Conservation (phyloP, 2,329 filamentous ascomycete species). For the Cladophialophora immunda region DNA sequence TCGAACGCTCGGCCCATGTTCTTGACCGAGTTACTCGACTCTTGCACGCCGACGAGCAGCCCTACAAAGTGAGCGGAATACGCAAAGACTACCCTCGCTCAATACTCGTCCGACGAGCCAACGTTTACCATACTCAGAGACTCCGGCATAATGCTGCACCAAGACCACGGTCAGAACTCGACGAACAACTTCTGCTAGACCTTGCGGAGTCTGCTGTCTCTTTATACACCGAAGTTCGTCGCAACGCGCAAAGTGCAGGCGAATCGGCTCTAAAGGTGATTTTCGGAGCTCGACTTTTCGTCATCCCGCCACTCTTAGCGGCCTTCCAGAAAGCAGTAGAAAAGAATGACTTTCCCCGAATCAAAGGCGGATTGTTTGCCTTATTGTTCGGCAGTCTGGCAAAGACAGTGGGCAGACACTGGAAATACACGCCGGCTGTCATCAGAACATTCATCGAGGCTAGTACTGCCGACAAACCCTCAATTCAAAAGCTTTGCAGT, state of each 20-base stretch:
- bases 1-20: slow-evolving; percentile 92
- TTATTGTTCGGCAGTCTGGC: slow-evolving; percentile 86
- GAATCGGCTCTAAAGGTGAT: slow-evolving; percentile 94
- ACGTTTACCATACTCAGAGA: slow-evolving; percentile 94
- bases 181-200: slow-evolving; percentile 84
- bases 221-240: slow-evolving; percentile 92
- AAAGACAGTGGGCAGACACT: slow-evolving; percentile 88
- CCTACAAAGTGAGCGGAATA: slow-evolving; percentile 93
- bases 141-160: slow-evolving; percentile 91
- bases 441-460: slow-evolving; percentile 91
- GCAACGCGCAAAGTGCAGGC: slow-evolving; percentile 88
- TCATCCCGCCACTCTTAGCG: slow-evolving; percentile 86
- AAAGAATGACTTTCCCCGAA: slow-evolving; percentile 82
- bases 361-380: slow-evolving; percentile 94
- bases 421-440: slow-evolving; percentile 91
- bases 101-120: slow-evolving; percentile 88
- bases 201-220: slow-evolving; percentile 90
- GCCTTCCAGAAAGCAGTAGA: slow-evolving; percentile 81
- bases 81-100: slow-evolving; percentile 93
- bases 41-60: slow-evolving; percentile 83
- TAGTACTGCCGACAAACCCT: slow-evolving; percentile 89
- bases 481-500: slow-evolving; percentile 87
- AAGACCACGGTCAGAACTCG: slow-evolving; percentile 86
- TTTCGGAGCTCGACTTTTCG: slow-evolving; percentile 83
- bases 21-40: slow-evolving; percentile 86